phyloP scores from a whole-genome alignment of 2,329 filamentous ascomycete genomes.

The Paraphaeosphaeria sporulosa region DNA sequence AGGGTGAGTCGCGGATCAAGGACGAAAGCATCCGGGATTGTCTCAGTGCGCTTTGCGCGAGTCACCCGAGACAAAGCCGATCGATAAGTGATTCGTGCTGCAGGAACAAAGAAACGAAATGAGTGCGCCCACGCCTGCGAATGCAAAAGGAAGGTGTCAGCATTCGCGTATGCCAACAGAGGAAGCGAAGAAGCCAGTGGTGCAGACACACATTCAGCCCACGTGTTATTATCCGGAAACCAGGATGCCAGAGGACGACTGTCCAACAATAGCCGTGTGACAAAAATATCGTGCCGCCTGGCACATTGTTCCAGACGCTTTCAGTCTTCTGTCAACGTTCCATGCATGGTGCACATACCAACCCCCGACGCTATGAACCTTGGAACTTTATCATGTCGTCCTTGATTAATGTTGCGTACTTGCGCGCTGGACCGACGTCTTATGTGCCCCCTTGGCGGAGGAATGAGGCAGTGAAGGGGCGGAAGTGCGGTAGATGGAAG shows the following conservation, averaged over 20 bases:
- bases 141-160: constrained; percentile 11
- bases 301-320: neutral
- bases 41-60: neutral
- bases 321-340: neutral
- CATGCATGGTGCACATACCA: constrained; percentile 8
- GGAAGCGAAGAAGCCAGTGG: constrained; percentile 5
- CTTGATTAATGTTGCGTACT: neutral
- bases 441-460: neutral
- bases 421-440: neutral
- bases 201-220: constrained; percentile 3
- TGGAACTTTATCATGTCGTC: no score
- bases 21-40: neutral
- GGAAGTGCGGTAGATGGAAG: neutral
- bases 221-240: constrained; percentile 19
- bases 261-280: constrained; percentile 4
- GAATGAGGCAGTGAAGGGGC: neutral
- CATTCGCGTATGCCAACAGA: constrained; percentile 6
- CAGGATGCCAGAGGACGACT: constrained; percentile 9
- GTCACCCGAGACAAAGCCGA: neutral
- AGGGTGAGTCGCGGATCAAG: constrained; percentile 20
- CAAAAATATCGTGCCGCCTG: constrained; percentile 5
- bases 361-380: constrained; percentile 1
- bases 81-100: neutral
- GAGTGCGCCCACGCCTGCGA: neutral
- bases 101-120: neutral